phyloP scores from a whole-genome alignment of 2,329 filamentous ascomycete species.

The Trichoderma cornu-damae region DNA sequence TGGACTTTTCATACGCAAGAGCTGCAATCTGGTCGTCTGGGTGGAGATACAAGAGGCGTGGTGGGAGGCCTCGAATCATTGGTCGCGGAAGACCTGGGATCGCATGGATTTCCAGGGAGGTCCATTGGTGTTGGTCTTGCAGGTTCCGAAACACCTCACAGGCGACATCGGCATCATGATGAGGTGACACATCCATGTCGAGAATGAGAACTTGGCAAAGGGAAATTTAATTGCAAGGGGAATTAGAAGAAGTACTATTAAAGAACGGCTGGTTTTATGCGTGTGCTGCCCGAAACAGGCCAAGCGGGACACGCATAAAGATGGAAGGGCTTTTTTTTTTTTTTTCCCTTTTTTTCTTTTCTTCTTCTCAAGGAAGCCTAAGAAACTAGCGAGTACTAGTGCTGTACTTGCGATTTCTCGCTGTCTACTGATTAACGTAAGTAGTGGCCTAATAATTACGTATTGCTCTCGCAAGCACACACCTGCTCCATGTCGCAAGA shows the following conservation, averaged over 20 bases:
- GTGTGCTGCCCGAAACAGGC: conserved; percentile 7
- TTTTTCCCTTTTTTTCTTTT: too few relatives aligned
- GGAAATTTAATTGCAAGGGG: background rate
- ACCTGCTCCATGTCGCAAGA: background rate
- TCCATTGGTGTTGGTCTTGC: conserved; percentile 71
- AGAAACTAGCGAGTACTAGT: conserved; percentile 15
- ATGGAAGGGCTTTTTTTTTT: conserved; percentile 3
- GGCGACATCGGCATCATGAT: conserved; percentile 25
- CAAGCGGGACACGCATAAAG: background rate
- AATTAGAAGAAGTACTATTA: conserved; percentile 13
- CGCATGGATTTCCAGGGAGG: conserved; percentile 50
- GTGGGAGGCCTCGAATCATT: conserved; percentile 67
- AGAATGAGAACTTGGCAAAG: background rate
- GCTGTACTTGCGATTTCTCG: conserved; percentile 1
- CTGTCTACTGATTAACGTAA: conserved; percentile 16
- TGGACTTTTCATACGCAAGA: conserved; percentile 54
- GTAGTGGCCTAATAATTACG: conserved; percentile 12
- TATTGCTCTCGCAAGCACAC: conserved; percentile 10
- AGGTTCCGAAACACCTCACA: conserved; percentile 63
- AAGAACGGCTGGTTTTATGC: background rate
- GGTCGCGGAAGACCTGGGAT: conserved; percentile 44
- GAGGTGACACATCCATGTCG: conserved; percentile 12
- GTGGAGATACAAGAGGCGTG: conserved; percentile 68
- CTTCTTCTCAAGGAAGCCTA: too few relatives aligned
- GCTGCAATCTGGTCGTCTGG: conserved; percentile 76